Base-by-base conservation (phyloP, 1,284 basidiomycete genomes). In the Macrocystidia cucumis region DNA sequence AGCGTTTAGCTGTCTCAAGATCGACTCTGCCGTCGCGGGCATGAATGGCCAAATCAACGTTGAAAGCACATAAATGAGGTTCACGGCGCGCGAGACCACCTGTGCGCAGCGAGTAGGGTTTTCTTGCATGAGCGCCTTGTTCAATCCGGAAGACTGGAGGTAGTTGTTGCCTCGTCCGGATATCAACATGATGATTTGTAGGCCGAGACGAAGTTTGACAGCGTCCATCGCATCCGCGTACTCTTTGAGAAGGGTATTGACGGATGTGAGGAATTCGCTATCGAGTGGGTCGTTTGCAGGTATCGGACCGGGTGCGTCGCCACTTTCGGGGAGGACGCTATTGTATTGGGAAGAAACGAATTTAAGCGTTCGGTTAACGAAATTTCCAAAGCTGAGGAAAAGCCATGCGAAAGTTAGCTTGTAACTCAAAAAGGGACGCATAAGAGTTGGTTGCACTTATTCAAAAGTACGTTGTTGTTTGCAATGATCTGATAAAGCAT, bases 121-220 rank as follows among this genome's bases (percentile, higher is more conserved):
- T 47, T 83, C 77, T 16, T 74, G 66, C 62, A 95, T 83, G 35
- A 98, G 72, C 2, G 89, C 75, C 56, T 98, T 98, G 72, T 89
- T 89, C 33, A 99, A 78, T 20, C 87, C 84, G 18, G 89, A 86
- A 11, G 91, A 79, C 57, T 96, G 91, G 3, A 99, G 78, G 65
- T 97, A 98, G 42, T 77, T 74, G 62, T 99, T 99, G 17, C 93
- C 96, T n/a, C 86, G 78, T 32, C 76, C 80, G 7, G 95, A 97
- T 38, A 98, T 67, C 25, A 75, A 69, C 91, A 99, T 97, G 62
- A 91, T 80, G 12, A 71, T 81, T 45, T 89, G 82, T 17, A 98
- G 72, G 41, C 91, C 92, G 9, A 78, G 67, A 17, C 96, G 86
- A 27, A 98, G 67, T 60, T 95, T 95, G 47, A 93, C 91, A 27